These are phyloP conservation scores for Rhododendron kiyosumense DNA, from an alignment of 148 eudicot genomes.

Conservation along the genomic window DNA sequence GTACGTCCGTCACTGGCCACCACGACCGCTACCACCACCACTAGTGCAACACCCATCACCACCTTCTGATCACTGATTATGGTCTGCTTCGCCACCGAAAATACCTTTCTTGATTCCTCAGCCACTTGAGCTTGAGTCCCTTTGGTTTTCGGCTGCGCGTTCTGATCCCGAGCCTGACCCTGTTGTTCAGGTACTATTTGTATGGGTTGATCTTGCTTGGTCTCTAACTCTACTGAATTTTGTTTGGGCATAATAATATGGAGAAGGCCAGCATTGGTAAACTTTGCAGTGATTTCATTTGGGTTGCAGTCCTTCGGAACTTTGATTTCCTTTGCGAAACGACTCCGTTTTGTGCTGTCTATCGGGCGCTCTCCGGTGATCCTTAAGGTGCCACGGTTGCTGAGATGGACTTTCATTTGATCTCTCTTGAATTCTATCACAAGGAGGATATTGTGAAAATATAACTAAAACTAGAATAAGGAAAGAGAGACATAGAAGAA, in stretches of 20 bases:
- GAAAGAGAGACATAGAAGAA: not conserved
- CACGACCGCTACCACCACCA: not conserved
- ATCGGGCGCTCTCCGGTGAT: constrained; percentile 49
- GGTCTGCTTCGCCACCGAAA: too few relatives aligned
- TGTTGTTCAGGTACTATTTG: not conserved
- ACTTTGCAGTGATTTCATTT: constrained; percentile 42
- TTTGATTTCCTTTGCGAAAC: constrained; percentile 44
- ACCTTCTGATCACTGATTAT: not conserved
- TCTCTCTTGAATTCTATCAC: constrained; percentile 57
- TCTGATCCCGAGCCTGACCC: not conserved
- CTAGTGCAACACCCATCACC: not conserved
- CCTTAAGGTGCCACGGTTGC: constrained; percentile 38
- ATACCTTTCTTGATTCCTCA: not conserved
- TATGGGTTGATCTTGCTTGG: not conserved
- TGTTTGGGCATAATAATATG: constrained; percentile 40
- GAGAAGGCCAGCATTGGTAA: constrained; percentile 30
- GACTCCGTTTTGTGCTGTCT: constrained; percentile 21
- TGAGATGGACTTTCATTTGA: constrained; percentile 52
- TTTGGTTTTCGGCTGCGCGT: not conserved
- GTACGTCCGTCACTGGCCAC: too few relatives aligned
- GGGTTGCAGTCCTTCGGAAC: constrained; percentile 32
- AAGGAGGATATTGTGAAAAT: not conserved
- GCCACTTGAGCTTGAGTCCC: not conserved
- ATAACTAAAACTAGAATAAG: too few relatives aligned
- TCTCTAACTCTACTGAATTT: not conserved